A percentile compares a stretch with the other conserved stretches of the same genome.
phyloP scores from a whole-genome alignment of 2,329 filamentous ascomycete species.

The Pseudogymnoascus sp. region DNA sequence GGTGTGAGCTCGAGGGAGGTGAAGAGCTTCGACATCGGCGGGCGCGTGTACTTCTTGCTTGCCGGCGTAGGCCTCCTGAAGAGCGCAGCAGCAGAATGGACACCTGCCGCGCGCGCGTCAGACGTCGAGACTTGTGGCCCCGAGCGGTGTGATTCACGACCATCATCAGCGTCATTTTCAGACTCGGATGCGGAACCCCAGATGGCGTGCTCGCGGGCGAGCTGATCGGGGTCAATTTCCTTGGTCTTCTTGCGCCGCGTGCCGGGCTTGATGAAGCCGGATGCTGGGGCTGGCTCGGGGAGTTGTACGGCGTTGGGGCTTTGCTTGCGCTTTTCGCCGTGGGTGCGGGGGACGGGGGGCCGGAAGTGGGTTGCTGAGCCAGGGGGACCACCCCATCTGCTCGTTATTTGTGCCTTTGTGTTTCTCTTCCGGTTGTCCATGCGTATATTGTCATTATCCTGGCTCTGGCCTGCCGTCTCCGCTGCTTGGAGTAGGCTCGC shows the following conservation, averaged over 20 bases:
- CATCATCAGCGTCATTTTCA: conserved; percentile 21
- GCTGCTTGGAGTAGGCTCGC: conserved; percentile 26
- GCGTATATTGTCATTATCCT: neutral
- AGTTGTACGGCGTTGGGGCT: neutral
- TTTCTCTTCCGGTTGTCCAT: conserved; percentile 2
- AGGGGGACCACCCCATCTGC: neutral
- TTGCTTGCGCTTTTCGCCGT: conserved; percentile 14
- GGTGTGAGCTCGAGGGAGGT: conserved; percentile 25
- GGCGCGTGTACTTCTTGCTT: conserved; percentile 28
- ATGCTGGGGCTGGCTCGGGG: conserved; percentile 16
- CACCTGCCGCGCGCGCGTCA: conserved; percentile 25
- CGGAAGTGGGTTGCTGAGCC: neutral
- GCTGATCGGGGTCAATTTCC: conserved; percentile 16
- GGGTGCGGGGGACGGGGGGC: neutral
- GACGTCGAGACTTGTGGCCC: conserved; percentile 16
- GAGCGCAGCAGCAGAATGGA: conserved; percentile 27
- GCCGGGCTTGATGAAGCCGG: conserved; percentile 11
- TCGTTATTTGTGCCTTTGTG: conserved; percentile 10
- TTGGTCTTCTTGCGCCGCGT: conserved; percentile 15
- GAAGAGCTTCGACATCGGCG: conserved; percentile 28
- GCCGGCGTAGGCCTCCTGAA: conserved; percentile 26
- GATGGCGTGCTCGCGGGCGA: conserved; percentile 25
- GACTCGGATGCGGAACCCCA: conserved; percentile 23
- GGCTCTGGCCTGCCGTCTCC: conserved; percentile 21
- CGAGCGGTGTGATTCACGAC: conserved; percentile 13